Percentiles rank a stretch among this genome's conserved stretches.
These are phyloP conservation scores for Ramaria sp. DNA, from an alignment of 768 basidiomycete genomes.

Conservation along the genomic window DNA sequence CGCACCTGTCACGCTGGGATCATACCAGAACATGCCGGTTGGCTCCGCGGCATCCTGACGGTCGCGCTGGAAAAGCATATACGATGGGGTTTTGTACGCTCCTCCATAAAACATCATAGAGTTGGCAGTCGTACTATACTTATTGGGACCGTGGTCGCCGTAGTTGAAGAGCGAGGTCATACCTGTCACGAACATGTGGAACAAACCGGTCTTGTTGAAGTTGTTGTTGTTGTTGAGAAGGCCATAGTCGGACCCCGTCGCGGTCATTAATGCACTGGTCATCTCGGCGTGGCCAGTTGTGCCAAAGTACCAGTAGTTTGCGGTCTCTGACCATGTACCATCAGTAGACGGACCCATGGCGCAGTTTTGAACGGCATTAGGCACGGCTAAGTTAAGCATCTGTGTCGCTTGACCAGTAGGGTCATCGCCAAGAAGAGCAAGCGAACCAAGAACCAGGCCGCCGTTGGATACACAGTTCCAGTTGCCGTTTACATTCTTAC, in stretches of 20 bases:
- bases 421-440: slow-evolving; percentile 84
- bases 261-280: slow-evolving; percentile 68
- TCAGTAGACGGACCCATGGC: slow-evolving; percentile 50
- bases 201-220: slow-evolving; percentile 63
- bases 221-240: slow-evolving; percentile 63
- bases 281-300: slow-evolving; percentile 87
- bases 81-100: slow-evolving; percentile 59
- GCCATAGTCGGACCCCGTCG: slow-evolving; percentile 76
- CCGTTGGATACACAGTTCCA: slow-evolving; percentile 98
- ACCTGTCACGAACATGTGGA: slow-evolving; percentile 84
- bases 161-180: slow-evolving; percentile 79
- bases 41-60: slow-evolving; percentile 71
- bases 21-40: slow-evolving; percentile 87
- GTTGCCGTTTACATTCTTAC: slow-evolving; percentile 61
- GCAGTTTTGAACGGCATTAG: slow-evolving; percentile 74
- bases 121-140: slow-evolving; percentile 91
- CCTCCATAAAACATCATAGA: slow-evolving; percentile 68
- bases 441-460: slow-evolving; percentile 79
- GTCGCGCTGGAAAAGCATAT: slow-evolving; percentile 86
- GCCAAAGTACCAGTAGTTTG: slow-evolving; percentile 95
- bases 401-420: slow-evolving; percentile 57
- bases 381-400: slow-evolving; percentile 56
- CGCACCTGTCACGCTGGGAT: slow-evolving; percentile 71
- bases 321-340: slow-evolving; percentile 89
- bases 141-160: slow-evolving; percentile 88